phyloP scores from a whole-genome alignment of 768 basidiomycete species.

The Collybia nuda region DNA sequence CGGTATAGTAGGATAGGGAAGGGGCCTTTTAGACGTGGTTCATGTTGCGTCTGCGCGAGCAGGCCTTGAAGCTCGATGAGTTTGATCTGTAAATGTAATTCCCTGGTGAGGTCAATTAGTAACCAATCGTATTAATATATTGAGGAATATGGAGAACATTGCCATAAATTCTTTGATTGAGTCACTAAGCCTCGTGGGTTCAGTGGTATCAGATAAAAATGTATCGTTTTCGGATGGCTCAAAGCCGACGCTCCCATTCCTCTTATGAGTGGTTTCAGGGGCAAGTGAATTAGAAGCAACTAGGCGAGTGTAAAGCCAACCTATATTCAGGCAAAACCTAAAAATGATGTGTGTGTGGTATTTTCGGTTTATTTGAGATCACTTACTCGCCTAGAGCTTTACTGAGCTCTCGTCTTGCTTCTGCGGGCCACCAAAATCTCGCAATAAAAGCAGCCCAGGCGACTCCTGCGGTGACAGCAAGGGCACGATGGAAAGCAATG shows the following conservation, averaged over 20 bases:
- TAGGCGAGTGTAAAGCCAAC: slow-evolving; percentile 92
- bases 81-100: slow-evolving; percentile 90
- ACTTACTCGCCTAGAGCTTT: slow-evolving; percentile 82
- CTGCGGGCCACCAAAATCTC: slow-evolving; percentile 93
- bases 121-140: not conserved
- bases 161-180: slow-evolving; percentile 89
- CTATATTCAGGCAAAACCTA: slow-evolving; percentile 91
- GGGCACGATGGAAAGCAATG: slow-evolving; percentile 75
- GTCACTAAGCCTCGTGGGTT: slow-evolving; percentile 47
- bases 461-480: slow-evolving; percentile 83
- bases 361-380: not conserved
- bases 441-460: slow-evolving; percentile 89
- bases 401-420: slow-evolving; percentile 86
- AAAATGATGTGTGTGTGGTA: not conserved
- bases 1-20: slow-evolving; percentile 89
- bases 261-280: slow-evolving; percentile 37
- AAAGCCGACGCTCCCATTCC: slow-evolving; percentile 25
- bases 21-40: slow-evolving; percentile 93
- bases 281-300: slow-evolving; percentile 84
- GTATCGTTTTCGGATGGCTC: slow-evolving; percentile 16
- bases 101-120: slow-evolving; percentile 50
- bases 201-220: slow-evolving; percentile 31
- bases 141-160: slow-evolving; percentile 54
- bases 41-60: slow-evolving; percentile 87
- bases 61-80: slow-evolving; percentile 83